Conservation (phyloP, 2,329 filamentous ascomycete genomes). For the Acrocalymma vagum region DNA sequence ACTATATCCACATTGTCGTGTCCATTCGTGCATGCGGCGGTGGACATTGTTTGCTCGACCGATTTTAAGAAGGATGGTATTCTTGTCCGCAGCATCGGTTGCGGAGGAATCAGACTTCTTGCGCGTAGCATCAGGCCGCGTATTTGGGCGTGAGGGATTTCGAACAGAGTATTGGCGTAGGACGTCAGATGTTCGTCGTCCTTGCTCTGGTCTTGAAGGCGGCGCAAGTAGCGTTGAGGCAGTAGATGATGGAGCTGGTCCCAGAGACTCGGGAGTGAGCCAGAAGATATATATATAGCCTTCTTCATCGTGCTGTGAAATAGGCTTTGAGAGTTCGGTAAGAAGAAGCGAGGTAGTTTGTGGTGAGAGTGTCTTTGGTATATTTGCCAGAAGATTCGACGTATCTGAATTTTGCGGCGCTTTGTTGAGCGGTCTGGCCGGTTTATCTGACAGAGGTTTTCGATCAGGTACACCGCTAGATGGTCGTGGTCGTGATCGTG, state of each 20-base stretch:
- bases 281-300: slow-evolving; percentile 99
- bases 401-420: slow-evolving; percentile 39
- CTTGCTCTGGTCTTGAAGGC: slow-evolving; percentile 53
- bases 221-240: slow-evolving; percentile 58
- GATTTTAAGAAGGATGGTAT: slow-evolving; percentile 73
- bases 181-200: slow-evolving; percentile 41
- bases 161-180: slow-evolving; percentile 42
- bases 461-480: slow-evolving; percentile 25
- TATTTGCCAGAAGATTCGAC: slow-evolving; percentile 67
- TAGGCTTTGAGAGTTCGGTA: slow-evolving; percentile 77
- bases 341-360: slow-evolving; percentile 75
- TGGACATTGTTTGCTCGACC: slow-evolving; percentile 83
- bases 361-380: slow-evolving; percentile 73
- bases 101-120: slow-evolving; percentile 27
- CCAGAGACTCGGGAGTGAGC: slow-evolving; percentile 74
- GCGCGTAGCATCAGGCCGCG: slow-evolving; percentile 12
- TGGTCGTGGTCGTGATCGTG: slow-evolving; percentile 9
- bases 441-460: slow-evolving; percentile 35
- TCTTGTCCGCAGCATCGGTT: slow-evolving; percentile 38
- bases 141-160: slow-evolving; percentile 11
- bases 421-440: slow-evolving; percentile 32
- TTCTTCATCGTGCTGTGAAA: slow-evolving; percentile 75
- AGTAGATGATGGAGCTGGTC: slow-evolving; percentile 60
- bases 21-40: slow-evolving; percentile 90
- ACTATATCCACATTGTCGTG: slow-evolving; percentile 88